Conservation (phyloP, 139 green algal genomes). For the Chlorella sorokiniana region DNA sequence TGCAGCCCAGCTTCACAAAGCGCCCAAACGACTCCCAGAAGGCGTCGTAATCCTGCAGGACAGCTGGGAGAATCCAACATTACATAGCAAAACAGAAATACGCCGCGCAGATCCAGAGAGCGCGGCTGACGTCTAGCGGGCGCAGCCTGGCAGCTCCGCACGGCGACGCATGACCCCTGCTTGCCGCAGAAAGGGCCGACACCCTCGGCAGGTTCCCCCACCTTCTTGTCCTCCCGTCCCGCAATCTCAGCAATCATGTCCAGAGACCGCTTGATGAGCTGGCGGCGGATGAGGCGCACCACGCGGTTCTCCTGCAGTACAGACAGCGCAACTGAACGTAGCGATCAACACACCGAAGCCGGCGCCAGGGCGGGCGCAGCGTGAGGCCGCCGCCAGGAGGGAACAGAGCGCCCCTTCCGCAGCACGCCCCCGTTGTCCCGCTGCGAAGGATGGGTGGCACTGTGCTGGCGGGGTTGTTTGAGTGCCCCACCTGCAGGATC, state of each 20-base stretch:
- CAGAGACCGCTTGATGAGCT: constrained; percentile 88
- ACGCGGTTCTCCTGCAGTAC: constrained; percentile 78
- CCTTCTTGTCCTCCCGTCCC: constrained; percentile 77
- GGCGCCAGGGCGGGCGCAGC: no score
- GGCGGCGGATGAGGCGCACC: constrained; percentile 91
- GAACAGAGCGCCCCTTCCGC: no score
- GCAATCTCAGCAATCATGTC: constrained; percentile 93
- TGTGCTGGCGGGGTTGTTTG: no score
- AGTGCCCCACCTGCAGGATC: constrained; percentile 93
- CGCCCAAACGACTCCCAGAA: constrained; percentile 95
- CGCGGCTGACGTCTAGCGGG: no score
- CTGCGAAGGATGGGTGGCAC: no score
- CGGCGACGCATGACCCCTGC: background rate
- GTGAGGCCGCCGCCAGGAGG: no score
- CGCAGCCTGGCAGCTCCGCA: no score
- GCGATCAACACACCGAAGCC: no score
- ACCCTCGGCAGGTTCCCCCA: no score
- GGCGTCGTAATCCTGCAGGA: constrained; percentile 51
- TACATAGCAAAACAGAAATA: background rate
- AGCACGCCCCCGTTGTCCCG: no score
- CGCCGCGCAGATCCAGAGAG: background rate
- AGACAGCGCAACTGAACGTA: background rate
- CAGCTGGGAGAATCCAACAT: background rate
- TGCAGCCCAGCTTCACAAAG: constrained; percentile 81
- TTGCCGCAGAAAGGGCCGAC: no score